phyloP scores from a whole-genome alignment of 1,139 yeast species.

The Wickerhamomyces sp. region DNA sequence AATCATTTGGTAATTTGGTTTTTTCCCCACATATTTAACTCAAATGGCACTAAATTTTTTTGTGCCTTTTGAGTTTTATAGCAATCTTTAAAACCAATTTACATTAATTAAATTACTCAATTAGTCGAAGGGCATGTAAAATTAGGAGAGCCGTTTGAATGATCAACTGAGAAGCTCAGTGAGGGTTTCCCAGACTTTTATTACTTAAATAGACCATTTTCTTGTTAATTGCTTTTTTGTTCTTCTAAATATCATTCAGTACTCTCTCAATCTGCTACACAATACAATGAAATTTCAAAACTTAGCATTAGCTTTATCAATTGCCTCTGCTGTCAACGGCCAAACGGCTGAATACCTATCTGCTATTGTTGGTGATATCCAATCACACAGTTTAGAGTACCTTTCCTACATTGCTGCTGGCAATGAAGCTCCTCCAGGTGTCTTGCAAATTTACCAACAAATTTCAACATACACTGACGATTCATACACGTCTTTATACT shows the following conservation, averaged over 20 bases:
- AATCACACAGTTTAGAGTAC: constrained; percentile 26
- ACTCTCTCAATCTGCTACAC: not conserved
- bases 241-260: not conserved
- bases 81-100: no score
- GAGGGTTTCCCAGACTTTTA: no score
- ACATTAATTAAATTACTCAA: no score
- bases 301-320: constrained; percentile 1
- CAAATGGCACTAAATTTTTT: no score
- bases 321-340: constrained; percentile 13
- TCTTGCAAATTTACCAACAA: constrained; percentile 30
- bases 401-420: constrained; percentile 21
- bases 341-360: constrained; percentile 23
- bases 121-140: no score
- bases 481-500: constrained; percentile 35
- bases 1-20: no score
- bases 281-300: constrained; percentile 8
- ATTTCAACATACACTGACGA: constrained; percentile 38
- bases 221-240: not conserved
- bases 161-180: no score
- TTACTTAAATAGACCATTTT: no score
- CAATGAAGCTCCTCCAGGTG: constrained; percentile 27
- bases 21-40: no score
- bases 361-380: constrained; percentile 29
- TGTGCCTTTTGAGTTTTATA: no score
- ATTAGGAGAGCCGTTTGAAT: no score